These are phyloP conservation scores for Yamadazyma friedrichii DNA, from an alignment of 1,139 yeast species.

Conservation along the genomic window DNA sequence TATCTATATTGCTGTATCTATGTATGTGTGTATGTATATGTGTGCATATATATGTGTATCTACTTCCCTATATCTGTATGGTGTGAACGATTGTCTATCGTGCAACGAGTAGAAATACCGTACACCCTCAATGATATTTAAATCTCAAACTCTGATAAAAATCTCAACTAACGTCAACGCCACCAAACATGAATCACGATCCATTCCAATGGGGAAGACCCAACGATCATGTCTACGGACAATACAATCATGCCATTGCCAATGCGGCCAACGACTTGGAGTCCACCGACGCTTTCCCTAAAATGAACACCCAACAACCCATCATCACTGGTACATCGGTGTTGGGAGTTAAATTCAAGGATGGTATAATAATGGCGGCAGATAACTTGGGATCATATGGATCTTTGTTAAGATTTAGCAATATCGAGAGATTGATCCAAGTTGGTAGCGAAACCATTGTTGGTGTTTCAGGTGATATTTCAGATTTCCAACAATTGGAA, in stretches of 20 bases:
- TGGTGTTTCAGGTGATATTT: slow-evolving; percentile 92
- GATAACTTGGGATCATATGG: slow-evolving; percentile 95
- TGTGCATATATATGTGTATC: too few relatives aligned
- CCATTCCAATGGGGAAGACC: slow-evolving; percentile 97
- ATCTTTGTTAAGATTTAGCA: slow-evolving; percentile 80
- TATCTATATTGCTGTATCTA: too few relatives aligned
- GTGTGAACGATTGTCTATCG: too few relatives aligned
- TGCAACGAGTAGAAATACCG: too few relatives aligned
- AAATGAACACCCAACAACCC: slow-evolving; percentile 88
- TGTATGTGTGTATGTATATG: too few relatives aligned
- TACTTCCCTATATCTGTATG: too few relatives aligned
- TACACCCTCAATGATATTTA: background rate
- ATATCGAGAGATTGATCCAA: slow-evolving; percentile 77
- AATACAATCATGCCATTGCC: slow-evolving; percentile 72
- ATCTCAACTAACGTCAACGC: slow-evolving; percentile 6
- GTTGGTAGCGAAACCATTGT: slow-evolving; percentile 88
- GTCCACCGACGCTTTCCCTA: slow-evolving; percentile 52
- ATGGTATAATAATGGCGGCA: slow-evolving; percentile 92
- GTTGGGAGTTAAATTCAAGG: slow-evolving; percentile 82
- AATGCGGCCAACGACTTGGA: slow-evolving; percentile 27
- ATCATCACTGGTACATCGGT: slow-evolving; percentile 96
- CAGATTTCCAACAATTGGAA: slow-evolving; percentile 86
- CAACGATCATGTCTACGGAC: slow-evolving; percentile 73
- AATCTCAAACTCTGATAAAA: background rate
- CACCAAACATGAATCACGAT: slow-evolving; percentile 78